Evolutionary conservation across 1,139 yeast species (phyloP).

Genomic region (Hanseniaspora gamundiae): DNA sequence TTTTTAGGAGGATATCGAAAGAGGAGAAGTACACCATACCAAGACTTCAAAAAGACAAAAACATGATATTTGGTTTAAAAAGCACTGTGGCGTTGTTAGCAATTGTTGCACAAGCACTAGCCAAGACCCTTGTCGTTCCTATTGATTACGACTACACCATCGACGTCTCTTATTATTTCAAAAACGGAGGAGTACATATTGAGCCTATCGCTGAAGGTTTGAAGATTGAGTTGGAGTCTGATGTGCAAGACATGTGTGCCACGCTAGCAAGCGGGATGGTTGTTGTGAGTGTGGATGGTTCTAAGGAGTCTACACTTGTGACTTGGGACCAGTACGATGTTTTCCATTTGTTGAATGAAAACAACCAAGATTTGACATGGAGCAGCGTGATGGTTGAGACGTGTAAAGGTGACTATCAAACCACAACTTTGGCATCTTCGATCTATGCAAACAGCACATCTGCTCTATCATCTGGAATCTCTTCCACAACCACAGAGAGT

Average conservation of each 20-base stretch:
- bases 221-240: conserved; percentile 13
- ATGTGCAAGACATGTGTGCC: conserved; percentile 11
- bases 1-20: too few species aligned
- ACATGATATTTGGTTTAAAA: neutral
- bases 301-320: conserved; percentile 11
- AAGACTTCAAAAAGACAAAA: neutral
- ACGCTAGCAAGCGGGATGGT: conserved; percentile 16
- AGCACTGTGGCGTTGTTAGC: conserved; percentile 8
- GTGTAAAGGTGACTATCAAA: conserved; percentile 9
- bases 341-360: conserved; percentile 13
- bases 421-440: conserved; percentile 11
- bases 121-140: conserved; percentile 14
- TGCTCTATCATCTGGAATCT: too few species aligned
- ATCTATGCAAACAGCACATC: too few species aligned
- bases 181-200: conserved; percentile 12
- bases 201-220: conserved; percentile 14
- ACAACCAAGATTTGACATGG: conserved; percentile 10
- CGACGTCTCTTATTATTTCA: conserved; percentile 15
- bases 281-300: conserved; percentile 13
- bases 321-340: conserved; percentile 17
- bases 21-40: too few species aligned
- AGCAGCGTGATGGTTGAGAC: conserved; percentile 3
- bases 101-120: conserved; percentile 10
- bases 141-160: conserved; percentile 14
- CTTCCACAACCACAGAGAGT: too few species aligned